Base-by-base conservation (phyloP, 1,139 yeast genomes). In the Sugiyamaella sp. region DNA sequence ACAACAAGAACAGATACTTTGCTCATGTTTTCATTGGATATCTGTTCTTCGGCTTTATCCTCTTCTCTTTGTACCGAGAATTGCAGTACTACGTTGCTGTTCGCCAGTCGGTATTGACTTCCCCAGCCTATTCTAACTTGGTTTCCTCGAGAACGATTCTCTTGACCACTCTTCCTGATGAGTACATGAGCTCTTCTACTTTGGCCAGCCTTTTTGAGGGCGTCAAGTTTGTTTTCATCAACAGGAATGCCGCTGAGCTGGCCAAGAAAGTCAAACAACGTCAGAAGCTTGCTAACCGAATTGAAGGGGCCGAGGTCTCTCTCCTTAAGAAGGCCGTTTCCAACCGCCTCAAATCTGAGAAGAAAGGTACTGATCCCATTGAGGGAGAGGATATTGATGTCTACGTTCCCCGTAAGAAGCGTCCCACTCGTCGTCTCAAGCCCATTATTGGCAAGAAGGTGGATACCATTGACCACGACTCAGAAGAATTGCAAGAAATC, bases 21-120 rank as follows among this genome's bases (percentile, higher is more conserved):
- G 97, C 97, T 1, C 96, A 91, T 67, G 91, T 85, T 1, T 79
- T 93, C 57, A 73, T 89, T 52, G 84, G 93, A 2, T 87, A 96
- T 95, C 62, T 82, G 39, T 88, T 80, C 68, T 89, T 85, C 70
- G 90, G 95, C 44, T 69, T 77, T 41, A 78, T 88, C 52, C 69
- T 88, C 41, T 89, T 81, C 67, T 77, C 86, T 29, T 78, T 90
- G 56, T 90, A 89, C 73, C 76, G 96, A 53, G 99, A 93, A 71
- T 75, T 90, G 68, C 81, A 82, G 60, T 90, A 82, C 71, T 93
- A 84, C 73, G 81, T 86, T 56, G 82, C 95, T 3, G 77, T 89
- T 61, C 81, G 96, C 66, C 87, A 86, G 63, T 95, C 93, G 9
- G 86, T 86, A 12, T 79, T 90, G 57, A 78, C 96, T 5, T 80